Evolutionary conservation across 768 basidiomycete species (phyloP).

Genomic region (Fomitopsis serialis): DNA sequence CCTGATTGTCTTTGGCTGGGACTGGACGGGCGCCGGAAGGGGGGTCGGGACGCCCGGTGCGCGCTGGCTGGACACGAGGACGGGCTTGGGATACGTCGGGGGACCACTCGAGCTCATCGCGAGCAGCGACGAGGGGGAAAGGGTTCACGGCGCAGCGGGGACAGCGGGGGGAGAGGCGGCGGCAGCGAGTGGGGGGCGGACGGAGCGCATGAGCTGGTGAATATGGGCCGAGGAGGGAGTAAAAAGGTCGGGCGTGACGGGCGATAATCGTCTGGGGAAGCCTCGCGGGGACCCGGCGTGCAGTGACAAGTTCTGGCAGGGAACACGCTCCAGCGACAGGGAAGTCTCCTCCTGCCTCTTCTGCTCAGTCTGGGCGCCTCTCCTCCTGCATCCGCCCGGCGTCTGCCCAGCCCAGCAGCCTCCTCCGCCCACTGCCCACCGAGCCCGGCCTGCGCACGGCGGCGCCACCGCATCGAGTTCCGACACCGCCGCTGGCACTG

Average conservation of each 20-base stretch:
- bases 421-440: too few species aligned
- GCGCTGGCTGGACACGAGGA: constrained; percentile 1
- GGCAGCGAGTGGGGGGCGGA: neutral
- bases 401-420: too few species aligned
- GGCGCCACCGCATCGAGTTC: neutral
- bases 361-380: neutral
- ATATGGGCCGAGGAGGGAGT: neutral
- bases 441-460: too few species aligned
- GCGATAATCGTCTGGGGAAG: neutral
- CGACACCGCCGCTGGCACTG: neutral
- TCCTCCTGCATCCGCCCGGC: neutral
- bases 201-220: neutral
- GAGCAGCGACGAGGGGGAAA: neutral
- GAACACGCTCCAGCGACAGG: neutral
- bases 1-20: constrained; percentile 26
- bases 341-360: neutral
- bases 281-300: neutral
- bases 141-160: neutral
- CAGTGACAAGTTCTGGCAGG: neutral
- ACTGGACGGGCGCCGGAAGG: constrained; percentile 12
- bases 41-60: constrained; percentile 16
- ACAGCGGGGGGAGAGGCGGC: neutral
- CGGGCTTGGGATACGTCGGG: neutral
- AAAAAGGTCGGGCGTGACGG: neutral
- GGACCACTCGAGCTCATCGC: neutral